Evolutionary conservation across 1,284 basidiomycete species (phyloP), one percentile per base, ranked within the genome.

Genomic region (Mycosarcoma mackinlayi): DNA sequence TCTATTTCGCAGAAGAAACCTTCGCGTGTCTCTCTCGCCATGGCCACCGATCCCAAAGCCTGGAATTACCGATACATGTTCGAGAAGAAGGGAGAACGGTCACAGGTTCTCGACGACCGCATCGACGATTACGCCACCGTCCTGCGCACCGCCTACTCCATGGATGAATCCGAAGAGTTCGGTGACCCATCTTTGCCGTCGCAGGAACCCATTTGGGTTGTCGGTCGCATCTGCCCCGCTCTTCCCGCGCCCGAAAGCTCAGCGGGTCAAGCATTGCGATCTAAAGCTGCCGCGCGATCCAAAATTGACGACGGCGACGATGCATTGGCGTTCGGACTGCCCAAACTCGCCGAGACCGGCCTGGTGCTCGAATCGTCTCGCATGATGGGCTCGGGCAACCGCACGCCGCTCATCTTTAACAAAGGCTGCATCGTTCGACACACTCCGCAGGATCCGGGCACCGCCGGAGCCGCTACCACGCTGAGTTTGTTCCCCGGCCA

Each of bases 401-500:
- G 78, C 11, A 70, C 75, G 1, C 71, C 73, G 2, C 44, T 82
- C n/a, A 28, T 44, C 6, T 62, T 82, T 18, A 38, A 60, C 9
- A 51, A 65, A 3, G 59, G 61, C 2, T 79, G 77, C 39, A 51
- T 40, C 3, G 65, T 79, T 6, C 54, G 63, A 23, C 63, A 75
- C 31, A 75, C 69, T 1, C 76, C 70, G 10, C 49, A 66, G 11
- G 66, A 72, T 21, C 42, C 42, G 6, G 69, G 63, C 5, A 72
- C 67, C 4, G 47, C 30, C 3, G 58, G 61, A 0, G 50, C 37
- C 3, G 49, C 69, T 0, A 72, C 65, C 13, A 61, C 66, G 16
- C 42, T 80, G 21, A 89, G 91, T 0, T 81, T 98, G 28, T 98
- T 94, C 79, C 93, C 94, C 0, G 96, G 96, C 2, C 89, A 90